These are phyloP conservation scores for Gnomoniopsis sp. DNA, from an alignment of 2,329 filamentous ascomycete genomes.

Conservation along the genomic window DNA sequence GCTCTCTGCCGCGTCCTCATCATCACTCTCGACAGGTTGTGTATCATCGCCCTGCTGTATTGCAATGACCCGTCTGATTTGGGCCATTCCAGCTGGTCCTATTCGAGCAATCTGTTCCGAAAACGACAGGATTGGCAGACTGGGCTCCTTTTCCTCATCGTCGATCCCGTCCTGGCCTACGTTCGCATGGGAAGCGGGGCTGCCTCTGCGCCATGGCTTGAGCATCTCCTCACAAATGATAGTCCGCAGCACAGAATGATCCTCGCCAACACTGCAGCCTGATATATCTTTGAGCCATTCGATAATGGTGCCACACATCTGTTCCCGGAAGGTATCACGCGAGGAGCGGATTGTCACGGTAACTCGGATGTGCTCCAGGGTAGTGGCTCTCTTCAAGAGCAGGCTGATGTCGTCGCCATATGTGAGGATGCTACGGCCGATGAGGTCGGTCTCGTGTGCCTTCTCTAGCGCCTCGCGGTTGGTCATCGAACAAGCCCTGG, in stretches of 20 bases:
- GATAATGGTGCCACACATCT: constrained; percentile 97
- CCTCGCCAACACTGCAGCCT: constrained; percentile 78
- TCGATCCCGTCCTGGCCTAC: constrained; percentile 78
- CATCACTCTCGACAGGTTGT: constrained; percentile 34
- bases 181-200: constrained; percentile 72
- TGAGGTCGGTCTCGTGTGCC: constrained; percentile 83
- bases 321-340: constrained; percentile 91
- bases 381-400: constrained; percentile 73
- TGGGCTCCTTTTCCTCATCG: constrained; percentile 66
- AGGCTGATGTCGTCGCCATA: constrained; percentile 69
- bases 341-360: constrained; percentile 93
- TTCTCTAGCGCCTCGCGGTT: constrained; percentile 66
- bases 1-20: constrained; percentile 45
- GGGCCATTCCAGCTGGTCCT: constrained; percentile 27
- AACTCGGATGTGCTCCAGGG: constrained; percentile 93
- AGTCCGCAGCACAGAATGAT: constrained; percentile 73
- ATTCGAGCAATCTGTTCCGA: constrained; percentile 28
- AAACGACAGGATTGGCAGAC: constrained; percentile 25
- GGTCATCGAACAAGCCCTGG: constrained; percentile 77
- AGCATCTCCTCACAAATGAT: constrained; percentile 90
- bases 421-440: constrained; percentile 81
- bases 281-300: constrained; percentile 95
- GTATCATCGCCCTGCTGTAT: constrained; percentile 12
- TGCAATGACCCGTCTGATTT: constrained; percentile 25
- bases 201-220: constrained; percentile 82